Percentiles rank a stretch among this genome's conserved stretches.
phyloP scores from a whole-genome alignment of 768 basidiomycete genomes.

The Lactarius sanguifluus region DNA sequence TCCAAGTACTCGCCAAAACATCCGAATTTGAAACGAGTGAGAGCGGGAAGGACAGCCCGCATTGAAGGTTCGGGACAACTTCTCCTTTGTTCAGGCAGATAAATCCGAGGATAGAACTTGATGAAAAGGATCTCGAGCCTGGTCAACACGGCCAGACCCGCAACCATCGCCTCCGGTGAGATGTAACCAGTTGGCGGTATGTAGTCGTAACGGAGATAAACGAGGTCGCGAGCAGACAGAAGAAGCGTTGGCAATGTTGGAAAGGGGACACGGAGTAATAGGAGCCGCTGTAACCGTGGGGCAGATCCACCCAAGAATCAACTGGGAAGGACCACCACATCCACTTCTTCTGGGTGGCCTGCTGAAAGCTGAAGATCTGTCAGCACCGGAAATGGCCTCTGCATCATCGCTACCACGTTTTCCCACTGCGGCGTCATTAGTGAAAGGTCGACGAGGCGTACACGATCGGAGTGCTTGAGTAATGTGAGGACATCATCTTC shows the following conservation, averaged over 20 bases:
- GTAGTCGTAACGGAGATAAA: too few relatives aligned
- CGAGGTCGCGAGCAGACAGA: too few relatives aligned
- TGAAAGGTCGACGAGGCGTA: neutral
- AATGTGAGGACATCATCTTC: neutral
- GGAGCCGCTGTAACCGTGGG: neutral
- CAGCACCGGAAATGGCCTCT: neutral
- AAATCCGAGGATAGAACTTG: neutral
- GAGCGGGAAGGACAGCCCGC: neutral
- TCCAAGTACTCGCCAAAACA: neutral
- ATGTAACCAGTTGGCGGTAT: too few relatives aligned
- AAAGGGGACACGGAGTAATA: too few relatives aligned
- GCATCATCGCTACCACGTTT: neutral
- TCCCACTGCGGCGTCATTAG: too few relatives aligned
- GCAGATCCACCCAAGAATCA: slow-evolving; percentile 1
- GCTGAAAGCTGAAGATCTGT: neutral
- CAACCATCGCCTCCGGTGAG: neutral
- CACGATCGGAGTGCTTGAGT: neutral
- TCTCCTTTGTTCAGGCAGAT: neutral
- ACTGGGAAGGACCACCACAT: neutral
- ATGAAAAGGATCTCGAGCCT: neutral
- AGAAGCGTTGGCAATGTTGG: too few relatives aligned
- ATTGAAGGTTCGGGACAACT: neutral
- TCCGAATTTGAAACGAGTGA: neutral
- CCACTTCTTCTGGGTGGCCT: too few relatives aligned
- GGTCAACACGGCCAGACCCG: neutral